Evolutionary conservation across 1,284 basidiomycete species (phyloP).

Genomic region (Cutaneotrichosporon sp.): DNA sequence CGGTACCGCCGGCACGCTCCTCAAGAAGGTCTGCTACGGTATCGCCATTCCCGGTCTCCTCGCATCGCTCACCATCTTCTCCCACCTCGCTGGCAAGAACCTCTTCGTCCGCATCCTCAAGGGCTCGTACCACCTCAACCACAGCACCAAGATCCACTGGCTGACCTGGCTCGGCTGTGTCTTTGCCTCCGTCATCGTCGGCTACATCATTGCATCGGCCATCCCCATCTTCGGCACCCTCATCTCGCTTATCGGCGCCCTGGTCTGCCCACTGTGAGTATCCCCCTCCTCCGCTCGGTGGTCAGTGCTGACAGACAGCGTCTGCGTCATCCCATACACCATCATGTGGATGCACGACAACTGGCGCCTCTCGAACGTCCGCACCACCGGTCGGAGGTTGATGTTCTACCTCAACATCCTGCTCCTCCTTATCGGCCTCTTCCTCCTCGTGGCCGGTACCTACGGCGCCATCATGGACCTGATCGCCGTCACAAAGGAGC

Average conservation of each 20-base stretch:
- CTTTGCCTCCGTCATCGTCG: slow-evolving; percentile 11
- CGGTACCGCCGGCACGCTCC: slow-evolving; percentile 41
- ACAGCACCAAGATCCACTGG: slow-evolving; percentile 59
- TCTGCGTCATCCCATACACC: slow-evolving; percentile 22
- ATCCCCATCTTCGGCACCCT: slow-evolving; percentile 30
- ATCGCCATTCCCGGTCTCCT: slow-evolving; percentile 42
- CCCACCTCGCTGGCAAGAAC: slow-evolving; percentile 54
- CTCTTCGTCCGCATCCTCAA: slow-evolving; percentile 61
- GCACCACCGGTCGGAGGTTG: slow-evolving; percentile 2
- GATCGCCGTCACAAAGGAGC: slow-evolving; percentile 13
- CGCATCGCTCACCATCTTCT: slow-evolving; percentile 34
- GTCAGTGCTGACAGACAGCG: neutral
- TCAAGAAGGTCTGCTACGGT: slow-evolving; percentile 45
- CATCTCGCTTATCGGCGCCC: slow-evolving; percentile 30
- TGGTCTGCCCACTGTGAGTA: slow-evolving; percentile 20
- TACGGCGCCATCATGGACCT: slow-evolving; percentile 29
- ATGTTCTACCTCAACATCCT: slow-evolving; percentile 15
- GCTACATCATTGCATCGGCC: slow-evolving; percentile 21
- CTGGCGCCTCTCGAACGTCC: slow-evolving; percentile 14
- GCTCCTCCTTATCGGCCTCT: slow-evolving; percentile 25
- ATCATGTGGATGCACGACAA: slow-evolving; percentile 37
- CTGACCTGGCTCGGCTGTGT: slow-evolving; percentile 55
- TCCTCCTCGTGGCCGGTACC: slow-evolving; percentile 33
- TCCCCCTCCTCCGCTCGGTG: neutral
- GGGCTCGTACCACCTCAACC: slow-evolving; percentile 57